Evolutionary conservation across 2,329 filamentous ascomycete genomes (phyloP).

Genomic region (Calonectria montana): DNA sequence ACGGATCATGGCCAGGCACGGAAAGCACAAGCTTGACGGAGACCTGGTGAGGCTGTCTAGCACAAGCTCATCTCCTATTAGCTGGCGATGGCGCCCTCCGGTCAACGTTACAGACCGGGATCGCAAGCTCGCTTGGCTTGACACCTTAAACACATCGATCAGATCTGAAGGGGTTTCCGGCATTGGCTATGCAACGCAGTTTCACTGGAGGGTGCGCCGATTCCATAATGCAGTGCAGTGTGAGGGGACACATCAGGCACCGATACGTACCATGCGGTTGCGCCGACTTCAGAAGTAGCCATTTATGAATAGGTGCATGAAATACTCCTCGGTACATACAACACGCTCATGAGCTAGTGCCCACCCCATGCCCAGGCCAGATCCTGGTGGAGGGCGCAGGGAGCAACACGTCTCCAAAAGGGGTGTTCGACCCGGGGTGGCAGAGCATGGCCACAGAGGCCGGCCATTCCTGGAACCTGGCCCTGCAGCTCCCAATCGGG

Average conservation of each 20-base stretch:
- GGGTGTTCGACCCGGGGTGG: conserved; percentile 18
- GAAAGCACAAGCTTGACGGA: neutral
- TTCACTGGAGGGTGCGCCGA: neutral
- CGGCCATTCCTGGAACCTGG: conserved; percentile 20
- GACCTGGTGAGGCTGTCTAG: neutral
- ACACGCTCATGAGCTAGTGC: conserved; percentile 6
- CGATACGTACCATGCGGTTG: conserved; percentile 11
- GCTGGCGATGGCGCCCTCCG: neutral
- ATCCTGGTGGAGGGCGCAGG: conserved; percentile 18
- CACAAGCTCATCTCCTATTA: neutral
- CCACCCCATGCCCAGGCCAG: conserved; percentile 10
- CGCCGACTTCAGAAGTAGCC: conserved; percentile 9
- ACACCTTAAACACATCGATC: conserved; percentile 4
- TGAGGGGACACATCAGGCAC: neutral
- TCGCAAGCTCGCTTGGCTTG: conserved; percentile 4
- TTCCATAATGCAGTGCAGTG: neutral
- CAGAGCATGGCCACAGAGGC: conserved; percentile 3
- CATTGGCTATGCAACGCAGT: neutral
- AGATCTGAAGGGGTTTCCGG: neutral
- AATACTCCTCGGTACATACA: neutral
- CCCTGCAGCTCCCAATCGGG: conserved; percentile 21
- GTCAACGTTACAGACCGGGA: conserved; percentile 2
- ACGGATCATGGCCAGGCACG: neutral
- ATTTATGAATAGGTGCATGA: conserved; percentile 7
- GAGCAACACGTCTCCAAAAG: conserved; percentile 20